Percentiles rank a stretch among this genome's conserved stretches.
Conservation (phyloP, 2,329 filamentous ascomycete species). For the Boeremia exigua region DNA sequence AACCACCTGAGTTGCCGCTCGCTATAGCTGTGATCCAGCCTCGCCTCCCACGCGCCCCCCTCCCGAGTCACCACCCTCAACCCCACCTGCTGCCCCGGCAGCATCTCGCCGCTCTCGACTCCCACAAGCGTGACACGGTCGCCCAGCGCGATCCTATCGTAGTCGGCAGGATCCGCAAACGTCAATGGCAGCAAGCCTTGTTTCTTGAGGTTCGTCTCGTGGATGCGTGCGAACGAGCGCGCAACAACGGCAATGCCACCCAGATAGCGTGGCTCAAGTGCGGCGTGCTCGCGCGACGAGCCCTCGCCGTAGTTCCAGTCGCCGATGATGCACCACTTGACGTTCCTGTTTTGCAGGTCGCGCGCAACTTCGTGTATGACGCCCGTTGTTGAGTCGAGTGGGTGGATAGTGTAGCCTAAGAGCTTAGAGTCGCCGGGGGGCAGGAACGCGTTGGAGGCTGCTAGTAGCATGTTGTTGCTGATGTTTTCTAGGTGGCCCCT, state of each 20-base stretch:
- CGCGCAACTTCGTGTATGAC: slow-evolving; percentile 40
- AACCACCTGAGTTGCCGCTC: slow-evolving; percentile 43
- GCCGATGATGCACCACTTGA: slow-evolving; percentile 44
- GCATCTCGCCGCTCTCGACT: slow-evolving; percentile 21
- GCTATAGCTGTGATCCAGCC: slow-evolving; percentile 45
- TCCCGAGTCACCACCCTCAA: slow-evolving; percentile 37
- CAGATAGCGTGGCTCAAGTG: slow-evolving; percentile 35
- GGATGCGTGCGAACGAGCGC: slow-evolving; percentile 36
- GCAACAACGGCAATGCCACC: slow-evolving; percentile 33
- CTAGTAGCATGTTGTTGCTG: slow-evolving; percentile 44
- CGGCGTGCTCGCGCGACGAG: slow-evolving; percentile 13
- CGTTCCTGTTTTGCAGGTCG: slow-evolving; percentile 22
- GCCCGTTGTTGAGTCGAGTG: slow-evolving; percentile 13
- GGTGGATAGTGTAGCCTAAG: slow-evolving; percentile 37
- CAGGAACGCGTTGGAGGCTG: slow-evolving; percentile 35
- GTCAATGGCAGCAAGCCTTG: slow-evolving; percentile 39
- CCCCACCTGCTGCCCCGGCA: slow-evolving; percentile 18
- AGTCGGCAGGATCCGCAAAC: slow-evolving; percentile 26
- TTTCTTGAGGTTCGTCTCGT: slow-evolving; percentile 41
- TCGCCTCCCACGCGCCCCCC: slow-evolving; percentile 35
- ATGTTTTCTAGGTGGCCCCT: slow-evolving; percentile 51
- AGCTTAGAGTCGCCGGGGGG: slow-evolving; percentile 20
- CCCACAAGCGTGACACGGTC: slow-evolving; percentile 26
- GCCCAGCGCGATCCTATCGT: slow-evolving; percentile 25
- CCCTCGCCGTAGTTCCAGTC: slow-evolving; percentile 43